Base-by-base conservation (phyloP, 2,329 filamentous ascomycete species). In the Nemania diffusa region DNA sequence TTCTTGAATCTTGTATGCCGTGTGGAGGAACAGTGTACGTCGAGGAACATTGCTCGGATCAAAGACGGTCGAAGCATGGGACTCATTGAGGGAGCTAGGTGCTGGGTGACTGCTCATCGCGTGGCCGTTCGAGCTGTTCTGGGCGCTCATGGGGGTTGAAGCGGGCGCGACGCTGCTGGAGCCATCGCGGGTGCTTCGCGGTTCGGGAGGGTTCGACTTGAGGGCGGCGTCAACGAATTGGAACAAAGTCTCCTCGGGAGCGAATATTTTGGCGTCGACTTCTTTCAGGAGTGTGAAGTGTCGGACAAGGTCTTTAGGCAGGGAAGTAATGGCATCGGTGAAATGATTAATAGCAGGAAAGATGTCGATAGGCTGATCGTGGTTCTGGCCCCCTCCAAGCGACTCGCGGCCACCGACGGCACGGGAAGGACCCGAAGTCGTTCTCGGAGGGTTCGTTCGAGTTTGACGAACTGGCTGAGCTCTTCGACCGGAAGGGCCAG, bases 231-330 rank as follows among this genome's bases (percentile, higher is more conserved):
- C 85, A 73, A 97, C 88, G 69, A 97, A 85, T 76, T 91, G 87
- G 76, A 91, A 90, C 65, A 99, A 86, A 75, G 91, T 87, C 74
- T 96, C 91, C 78, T 97, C 93, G 6, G 96, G 92, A 27, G 90
- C 90, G 80, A 94, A 96, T 71, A 97, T 92, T 82, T 99, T 99
- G 70, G 95, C 95, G 82, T 99, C 96, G 55, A 98, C 96, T 82
- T 99, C 96, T 79, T 97, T 97, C 73, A 99, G 85, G 64, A 98
- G 87, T 37, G 95, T 97, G 74, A 97, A 97, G 80, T 99, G 95
- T 77, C 94, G 91, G 73, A 97, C 93, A 57, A 97, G 92, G 82
- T 99, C 96, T 79, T 94, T 94, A 4, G 96, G 96, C 27, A 99
- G 88, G 44, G 95, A 94, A 58, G 93, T 91, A 77, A 98, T 93